Evolutionary conservation across 2,329 filamentous ascomycete species (phyloP).

Genomic region (Lasiodiplodia theobromae): DNA sequence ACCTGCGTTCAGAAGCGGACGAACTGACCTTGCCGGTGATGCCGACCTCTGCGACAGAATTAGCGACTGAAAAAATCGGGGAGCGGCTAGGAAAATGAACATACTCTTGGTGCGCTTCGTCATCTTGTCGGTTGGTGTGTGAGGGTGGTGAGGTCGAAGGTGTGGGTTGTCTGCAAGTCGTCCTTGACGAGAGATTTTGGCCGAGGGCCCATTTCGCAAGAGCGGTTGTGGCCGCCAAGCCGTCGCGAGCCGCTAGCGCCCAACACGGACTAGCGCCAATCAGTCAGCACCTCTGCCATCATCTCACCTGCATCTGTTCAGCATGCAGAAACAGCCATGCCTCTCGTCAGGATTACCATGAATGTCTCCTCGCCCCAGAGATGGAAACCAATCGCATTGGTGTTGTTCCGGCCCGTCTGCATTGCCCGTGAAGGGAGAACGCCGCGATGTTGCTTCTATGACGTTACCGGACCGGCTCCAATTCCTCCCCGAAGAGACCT

Average conservation of each 20-base stretch:
- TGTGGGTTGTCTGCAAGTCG: constrained; percentile 24
- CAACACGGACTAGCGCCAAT: neutral
- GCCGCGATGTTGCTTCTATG: constrained; percentile 11
- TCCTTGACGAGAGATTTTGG: constrained; percentile 28
- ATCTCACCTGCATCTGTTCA: neutral
- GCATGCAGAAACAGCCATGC: neutral
- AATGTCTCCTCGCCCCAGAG: neutral
- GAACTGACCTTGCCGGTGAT: constrained; percentile 79
- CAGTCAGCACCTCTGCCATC: constrained; percentile 5
- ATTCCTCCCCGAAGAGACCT: neutral
- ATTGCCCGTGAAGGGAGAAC: neutral
- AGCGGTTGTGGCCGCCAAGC: constrained; percentile 25
- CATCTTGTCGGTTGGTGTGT: constrained; percentile 61
- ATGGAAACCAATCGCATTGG: neutral
- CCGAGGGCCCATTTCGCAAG: constrained; percentile 21
- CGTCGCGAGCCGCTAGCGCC: constrained; percentile 20
- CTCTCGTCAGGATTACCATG: neutral
- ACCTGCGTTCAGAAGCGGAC: constrained; percentile 11
- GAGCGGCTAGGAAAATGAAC: neutral
- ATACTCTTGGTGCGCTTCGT: constrained; percentile 45
- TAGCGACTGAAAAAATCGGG: constrained; percentile 19
- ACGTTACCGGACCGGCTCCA: constrained; percentile 11
- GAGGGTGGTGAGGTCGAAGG: constrained; percentile 20
- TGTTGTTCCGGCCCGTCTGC: neutral
- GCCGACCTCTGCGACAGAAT: constrained; percentile 70